Conservation (phyloP, 2,329 filamentous ascomycete species). For the Penicillium sclerotigenum region DNA sequence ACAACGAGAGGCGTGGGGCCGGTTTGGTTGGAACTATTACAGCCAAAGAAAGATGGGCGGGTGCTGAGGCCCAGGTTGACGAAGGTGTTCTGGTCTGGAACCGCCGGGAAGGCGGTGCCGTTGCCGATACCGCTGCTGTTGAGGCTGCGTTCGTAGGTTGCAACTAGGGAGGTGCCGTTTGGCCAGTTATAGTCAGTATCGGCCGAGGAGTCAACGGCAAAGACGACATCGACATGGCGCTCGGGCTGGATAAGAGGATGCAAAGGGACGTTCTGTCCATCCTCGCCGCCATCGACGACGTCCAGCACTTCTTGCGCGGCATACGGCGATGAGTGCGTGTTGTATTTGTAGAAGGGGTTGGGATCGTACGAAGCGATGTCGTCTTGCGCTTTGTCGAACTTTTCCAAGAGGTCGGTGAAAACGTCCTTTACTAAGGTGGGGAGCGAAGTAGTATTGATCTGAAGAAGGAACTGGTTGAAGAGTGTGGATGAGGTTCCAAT, state of each 20-base stretch:
- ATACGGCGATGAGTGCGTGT: conserved; percentile 58
- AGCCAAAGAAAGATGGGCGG: conserved; percentile 77
- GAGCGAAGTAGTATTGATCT: conserved; percentile 56
- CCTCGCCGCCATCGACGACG: conserved; percentile 75
- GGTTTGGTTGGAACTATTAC: conserved; percentile 63
- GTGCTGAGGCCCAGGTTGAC: conserved; percentile 72
- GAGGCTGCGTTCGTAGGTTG: conserved; percentile 67
- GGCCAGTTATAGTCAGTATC: conserved; percentile 70
- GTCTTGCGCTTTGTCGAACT: conserved; percentile 52
- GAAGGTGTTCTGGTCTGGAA: conserved; percentile 74
- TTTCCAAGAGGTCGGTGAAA: conserved; percentile 51
- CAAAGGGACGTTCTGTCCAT: conserved; percentile 74
- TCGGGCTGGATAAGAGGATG: conserved; percentile 71
- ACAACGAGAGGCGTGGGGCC: conserved; percentile 65
- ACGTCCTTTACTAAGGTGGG: conserved; percentile 52
- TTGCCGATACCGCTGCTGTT: conserved; percentile 57
- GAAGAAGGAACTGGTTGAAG: conserved; percentile 74
- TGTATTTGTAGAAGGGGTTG: conserved; percentile 71
- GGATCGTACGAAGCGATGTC: conserved; percentile 73
- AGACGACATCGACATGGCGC: conserved; percentile 75
- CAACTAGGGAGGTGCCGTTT: conserved; percentile 71
- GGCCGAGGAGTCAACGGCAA: conserved; percentile 74
- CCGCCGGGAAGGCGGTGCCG: conserved; percentile 66
- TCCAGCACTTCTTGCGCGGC: conserved; percentile 56
- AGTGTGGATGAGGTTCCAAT: conserved; percentile 83